Conservation (phyloP, 768 basidiomycete genomes). For the Tricholoma sp. region DNA sequence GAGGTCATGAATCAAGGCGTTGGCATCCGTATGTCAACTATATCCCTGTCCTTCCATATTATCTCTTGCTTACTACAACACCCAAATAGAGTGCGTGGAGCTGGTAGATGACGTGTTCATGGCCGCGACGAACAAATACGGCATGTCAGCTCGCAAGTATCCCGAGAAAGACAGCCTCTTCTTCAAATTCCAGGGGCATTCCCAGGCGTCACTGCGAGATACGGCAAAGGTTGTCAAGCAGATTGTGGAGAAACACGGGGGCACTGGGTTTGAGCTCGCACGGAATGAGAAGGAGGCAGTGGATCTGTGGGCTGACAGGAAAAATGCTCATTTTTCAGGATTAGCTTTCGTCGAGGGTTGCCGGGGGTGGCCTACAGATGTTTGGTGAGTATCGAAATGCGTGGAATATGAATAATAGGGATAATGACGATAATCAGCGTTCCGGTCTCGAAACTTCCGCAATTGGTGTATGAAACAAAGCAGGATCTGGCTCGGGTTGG, state of each 20-base stretch:
- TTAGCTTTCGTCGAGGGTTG: constrained; percentile 53
- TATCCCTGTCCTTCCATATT: background rate
- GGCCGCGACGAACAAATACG: constrained; percentile 52
- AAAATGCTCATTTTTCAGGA: constrained; percentile 57
- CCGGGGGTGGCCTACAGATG: constrained; percentile 69
- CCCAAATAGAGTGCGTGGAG: constrained; percentile 69
- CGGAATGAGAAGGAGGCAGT: constrained; percentile 58
- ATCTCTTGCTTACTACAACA: background rate
- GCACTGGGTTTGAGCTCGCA: constrained; percentile 63
- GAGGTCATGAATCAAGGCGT: constrained; percentile 71
- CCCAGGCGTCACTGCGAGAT: constrained; percentile 50
- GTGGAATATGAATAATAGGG: background rate
- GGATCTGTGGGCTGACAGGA: constrained; percentile 70
- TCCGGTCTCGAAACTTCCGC: constrained; percentile 59
- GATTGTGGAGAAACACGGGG: constrained; percentile 61
- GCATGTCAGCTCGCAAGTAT: constrained; percentile 51
- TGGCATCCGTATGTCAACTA: constrained; percentile 57
- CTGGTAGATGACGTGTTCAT: constrained; percentile 72
- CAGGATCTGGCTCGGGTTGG: constrained; percentile 57
- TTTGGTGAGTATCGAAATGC: constrained; percentile 42
- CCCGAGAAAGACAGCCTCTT: constrained; percentile 68
- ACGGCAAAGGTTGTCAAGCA: constrained; percentile 53
- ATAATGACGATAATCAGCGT: constrained; percentile 29
- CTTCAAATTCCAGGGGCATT: constrained; percentile 83
- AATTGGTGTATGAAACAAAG: constrained; percentile 66